Evolutionary conservation across 2,329 filamentous ascomycete species (phyloP).

Genomic region (Ophiostoma perfectum): DNA sequence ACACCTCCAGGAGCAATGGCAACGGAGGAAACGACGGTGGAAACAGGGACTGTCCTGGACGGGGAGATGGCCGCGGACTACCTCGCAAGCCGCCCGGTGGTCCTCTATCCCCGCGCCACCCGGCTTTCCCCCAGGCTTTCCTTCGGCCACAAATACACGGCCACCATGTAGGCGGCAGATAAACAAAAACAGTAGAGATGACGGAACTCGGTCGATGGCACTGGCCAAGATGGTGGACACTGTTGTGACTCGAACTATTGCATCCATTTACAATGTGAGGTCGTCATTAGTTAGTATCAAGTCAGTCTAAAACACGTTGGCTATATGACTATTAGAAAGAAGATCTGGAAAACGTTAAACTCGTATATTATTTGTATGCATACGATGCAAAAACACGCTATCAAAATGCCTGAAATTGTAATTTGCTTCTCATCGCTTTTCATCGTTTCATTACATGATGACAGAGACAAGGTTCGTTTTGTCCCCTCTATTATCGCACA

Average conservation of each 20-base stretch:
- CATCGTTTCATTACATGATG: background rate
- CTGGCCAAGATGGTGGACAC: background rate
- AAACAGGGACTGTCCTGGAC: background rate
- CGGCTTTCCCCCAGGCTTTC: background rate
- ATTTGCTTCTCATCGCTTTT: conserved; percentile 1
- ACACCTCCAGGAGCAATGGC: background rate
- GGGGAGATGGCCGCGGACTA: background rate
- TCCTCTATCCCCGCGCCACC: background rate
- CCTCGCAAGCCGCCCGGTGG: background rate
- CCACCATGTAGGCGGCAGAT: background rate
- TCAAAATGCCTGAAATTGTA: conserved; percentile 1
- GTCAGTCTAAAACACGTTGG: background rate
- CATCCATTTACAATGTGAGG: background rate
- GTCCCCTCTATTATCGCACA: background rate
- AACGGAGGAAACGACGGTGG: background rate
- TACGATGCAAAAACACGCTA: conserved; percentile 2
- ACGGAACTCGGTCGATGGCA: background rate
- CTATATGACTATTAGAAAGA: background rate
- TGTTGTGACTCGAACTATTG: background rate
- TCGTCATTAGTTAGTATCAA: background rate
- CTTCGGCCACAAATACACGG: background rate
- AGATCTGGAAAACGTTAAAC: background rate
- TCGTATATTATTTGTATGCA: background rate
- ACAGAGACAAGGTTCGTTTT: background rate
- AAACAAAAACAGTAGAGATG: background rate